A percentile compares a stretch with the other conserved stretches of the same genome.
Evolutionary conservation across 805 yeast genomes (phyloP).

Genomic region (Saccharomyces paradoxus): DNA sequence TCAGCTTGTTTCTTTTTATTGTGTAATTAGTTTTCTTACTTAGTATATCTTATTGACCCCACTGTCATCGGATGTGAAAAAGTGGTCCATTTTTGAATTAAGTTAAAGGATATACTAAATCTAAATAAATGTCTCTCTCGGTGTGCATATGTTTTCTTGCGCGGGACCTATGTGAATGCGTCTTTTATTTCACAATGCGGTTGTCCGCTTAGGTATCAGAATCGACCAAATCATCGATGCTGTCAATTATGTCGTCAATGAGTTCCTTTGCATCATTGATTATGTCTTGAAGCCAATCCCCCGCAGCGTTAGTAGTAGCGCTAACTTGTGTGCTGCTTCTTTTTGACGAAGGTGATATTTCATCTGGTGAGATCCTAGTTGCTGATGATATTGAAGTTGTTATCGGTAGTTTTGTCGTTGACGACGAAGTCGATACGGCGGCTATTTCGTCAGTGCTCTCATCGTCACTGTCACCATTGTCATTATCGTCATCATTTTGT

Average conservation of each 20-base stretch:
- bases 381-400: background rate
- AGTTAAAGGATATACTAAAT: background rate
- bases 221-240: conserved; percentile 10
- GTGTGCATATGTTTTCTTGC: background rate
- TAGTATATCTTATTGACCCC: background rate
- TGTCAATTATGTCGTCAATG: conserved; percentile 22
- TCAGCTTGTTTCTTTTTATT: background rate
- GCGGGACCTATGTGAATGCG: background rate
- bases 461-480: conserved; percentile 7
- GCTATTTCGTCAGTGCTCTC: background rate
- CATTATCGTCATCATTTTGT: conserved; percentile 13
- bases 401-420: background rate
- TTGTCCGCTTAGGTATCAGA: background rate
- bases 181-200: background rate
- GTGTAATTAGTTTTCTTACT: background rate
- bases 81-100: background rate
- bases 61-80: background rate
- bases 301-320: conserved; percentile 8
- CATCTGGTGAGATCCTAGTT: background rate
- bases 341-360: conserved; percentile 4
- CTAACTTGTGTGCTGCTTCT: conserved; percentile 10
- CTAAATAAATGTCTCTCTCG: background rate
- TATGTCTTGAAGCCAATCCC: conserved; percentile 8
- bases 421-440: background rate
- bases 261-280: conserved; percentile 19